Evolutionary conservation across 2,329 filamentous ascomycete species (phyloP), one percentile per base, ranked within the genome.

Genomic region (Xylaria sp.): DNA sequence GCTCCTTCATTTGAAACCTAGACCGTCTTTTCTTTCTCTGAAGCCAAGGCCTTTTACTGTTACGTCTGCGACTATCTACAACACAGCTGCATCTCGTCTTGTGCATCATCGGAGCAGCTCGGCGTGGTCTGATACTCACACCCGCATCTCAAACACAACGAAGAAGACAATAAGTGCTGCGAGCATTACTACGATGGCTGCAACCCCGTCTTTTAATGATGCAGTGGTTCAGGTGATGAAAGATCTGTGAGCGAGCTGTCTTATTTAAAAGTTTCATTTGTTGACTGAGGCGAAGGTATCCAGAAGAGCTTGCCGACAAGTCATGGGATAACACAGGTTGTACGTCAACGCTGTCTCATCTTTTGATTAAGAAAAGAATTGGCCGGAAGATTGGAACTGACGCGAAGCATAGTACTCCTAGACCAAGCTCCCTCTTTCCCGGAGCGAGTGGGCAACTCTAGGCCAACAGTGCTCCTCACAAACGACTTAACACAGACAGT

Each of bases 251-350:
- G 91, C 84, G 61, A n/a, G 31, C 39, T 50, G 4, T 37, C 51
- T 39, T 12, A 2, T 51, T 18, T 18, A 6, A 46, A n/a, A 18
- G 41, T 6, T 25, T 34, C 4, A 28, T n/a, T 59, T 50, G n/a
- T 31, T 73, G 23, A 63, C 50, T 28, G 28, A 12, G 6, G 2
- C 52, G 8, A 59, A 96, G 94, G 69, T 99, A 97, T 79, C 96
- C 96, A 0, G 93, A 97, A 78, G 89, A 90, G 69, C 85, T 98
- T 51, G 96, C 96, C 10, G 96, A 98, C 78, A 91, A 91, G 75
- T 90, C 92, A 73, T 99, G 94, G 87, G 96, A 99, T 80, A 99
- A 99, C 78, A 97, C 97, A n/a, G 96, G 96, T 65, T 73, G 78
- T 79, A 69, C 71, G 75, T 89, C 79, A 44, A 10, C 2, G 52